Evolutionary conservation across 192 early-diverging fungal genomes (phyloP).

Genomic region (Dimargaris verticillata): DNA sequence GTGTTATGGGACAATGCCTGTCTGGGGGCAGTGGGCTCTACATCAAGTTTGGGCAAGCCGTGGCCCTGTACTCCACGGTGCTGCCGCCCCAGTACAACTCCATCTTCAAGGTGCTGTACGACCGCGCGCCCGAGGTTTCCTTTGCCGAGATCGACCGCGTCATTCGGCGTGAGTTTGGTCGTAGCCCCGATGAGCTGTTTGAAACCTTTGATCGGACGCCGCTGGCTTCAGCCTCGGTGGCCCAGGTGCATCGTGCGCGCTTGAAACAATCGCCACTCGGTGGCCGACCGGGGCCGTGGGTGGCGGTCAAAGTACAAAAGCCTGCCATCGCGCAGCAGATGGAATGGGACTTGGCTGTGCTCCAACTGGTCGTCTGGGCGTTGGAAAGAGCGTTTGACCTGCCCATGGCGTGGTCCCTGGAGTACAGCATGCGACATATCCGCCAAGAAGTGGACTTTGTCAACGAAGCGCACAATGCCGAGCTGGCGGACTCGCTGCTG

Average conservation of each 20-base stretch:
- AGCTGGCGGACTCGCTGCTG: conserved; percentile 32
- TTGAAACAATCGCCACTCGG: conserved; percentile 25
- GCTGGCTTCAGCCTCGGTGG: conserved; percentile 82
- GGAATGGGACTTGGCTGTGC: conserved; percentile 60
- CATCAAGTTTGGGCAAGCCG: conserved; percentile 75
- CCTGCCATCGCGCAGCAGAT: conserved; percentile 76
- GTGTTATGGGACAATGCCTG: too few species aligned
- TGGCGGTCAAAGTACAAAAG: conserved; percentile 91
- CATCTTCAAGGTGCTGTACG: conserved; percentile 52
- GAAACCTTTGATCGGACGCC: conserved; percentile 46
- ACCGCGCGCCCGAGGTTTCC: conserved; percentile 62
- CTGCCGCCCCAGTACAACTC: conserved; percentile 41
- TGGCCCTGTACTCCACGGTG: conserved; percentile 46
- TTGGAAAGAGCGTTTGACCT: conserved; percentile 71
- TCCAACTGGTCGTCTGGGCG: conserved; percentile 35
- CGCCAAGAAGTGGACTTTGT: conserved; percentile 78
- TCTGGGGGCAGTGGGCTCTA: conserved; percentile 40
- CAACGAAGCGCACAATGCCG: conserved; percentile 67
- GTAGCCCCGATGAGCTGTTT: conserved; percentile 46
- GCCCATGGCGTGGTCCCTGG: conserved; percentile 59
- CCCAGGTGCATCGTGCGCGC: conserved; percentile 76
- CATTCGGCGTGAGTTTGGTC: conserved; percentile 48
- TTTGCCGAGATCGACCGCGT: conserved; percentile 43
- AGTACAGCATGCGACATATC: conserved; percentile 54
- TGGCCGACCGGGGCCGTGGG: conserved; percentile 32